Evolutionary conservation across 257 asterid genomes (phyloP).

Genomic region (Solanum corneliomulleri): DNA sequence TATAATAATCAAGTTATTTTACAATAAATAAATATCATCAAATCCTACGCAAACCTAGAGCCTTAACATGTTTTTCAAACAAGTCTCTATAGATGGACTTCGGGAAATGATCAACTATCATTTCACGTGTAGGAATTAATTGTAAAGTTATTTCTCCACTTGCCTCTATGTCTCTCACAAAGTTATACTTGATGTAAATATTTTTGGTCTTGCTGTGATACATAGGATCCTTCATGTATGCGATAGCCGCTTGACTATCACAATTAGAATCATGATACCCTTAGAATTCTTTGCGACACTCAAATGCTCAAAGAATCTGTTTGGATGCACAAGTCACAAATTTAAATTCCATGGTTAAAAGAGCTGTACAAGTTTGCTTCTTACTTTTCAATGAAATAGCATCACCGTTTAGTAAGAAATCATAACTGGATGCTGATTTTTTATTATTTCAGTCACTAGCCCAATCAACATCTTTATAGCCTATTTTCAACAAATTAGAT

Average conservation of each 20-base stretch:
- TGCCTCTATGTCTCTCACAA: background rate
- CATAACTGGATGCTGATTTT: too few species aligned
- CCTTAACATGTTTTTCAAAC: background rate
- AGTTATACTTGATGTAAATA: background rate
- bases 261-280: background rate
- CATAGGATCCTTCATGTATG: background rate
- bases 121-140: background rate
- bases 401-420: too few species aligned
- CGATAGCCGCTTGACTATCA: background rate
- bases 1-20: too few species aligned
- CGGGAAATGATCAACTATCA: background rate
- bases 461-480: too few species aligned
- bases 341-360: background rate
- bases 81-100: background rate
- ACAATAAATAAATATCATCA: background rate
- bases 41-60: background rate
- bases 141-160: background rate
- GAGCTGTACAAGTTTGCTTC: background rate
- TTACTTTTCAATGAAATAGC: too few species aligned
- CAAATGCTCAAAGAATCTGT: background rate
- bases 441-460: too few species aligned
- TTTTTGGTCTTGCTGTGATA: background rate
- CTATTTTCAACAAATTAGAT: too few species aligned
- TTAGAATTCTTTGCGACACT: background rate
- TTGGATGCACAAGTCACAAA: background rate